Base-by-base conservation (phyloP, 1,284 basidiomycete species). In the Fistulina hepatica region DNA sequence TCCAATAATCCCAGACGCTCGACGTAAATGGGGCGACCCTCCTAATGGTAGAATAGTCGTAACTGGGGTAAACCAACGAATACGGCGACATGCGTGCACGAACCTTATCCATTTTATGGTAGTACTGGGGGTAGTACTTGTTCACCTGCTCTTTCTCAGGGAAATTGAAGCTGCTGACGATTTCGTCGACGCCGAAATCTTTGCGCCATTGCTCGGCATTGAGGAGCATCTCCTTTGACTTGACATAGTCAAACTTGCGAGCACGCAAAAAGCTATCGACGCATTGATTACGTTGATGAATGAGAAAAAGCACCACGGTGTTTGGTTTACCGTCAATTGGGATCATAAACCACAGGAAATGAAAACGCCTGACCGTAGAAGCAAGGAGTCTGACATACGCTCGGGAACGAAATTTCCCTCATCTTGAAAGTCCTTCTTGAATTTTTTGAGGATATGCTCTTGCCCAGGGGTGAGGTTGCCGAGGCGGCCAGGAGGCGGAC, bases 101-200 rank as follows among this genome's bases (percentile, higher is more conserved):
- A 37, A 88, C 88, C 67, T 84, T 90, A 73, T 98, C 94, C 48
- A 70, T 85, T 68, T 93, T 94, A 69, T 97, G 94, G 60, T 97
- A 93, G 63, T 76, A 97, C 55, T 95, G 89, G 2, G 94, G 93
- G 58, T 97, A 97, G 55, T 86, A 89, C 62, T 91, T 81, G 68
- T 91, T 77, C 10, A 97, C 91, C 50, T 78, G 67, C 31, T 62
- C 64, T 56, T 81, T 82, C 62, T 97, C 94, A 44, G 73, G 76
- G 60, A 93, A 97, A 46, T 86, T 76, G 58, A 97, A 97, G 53
- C 77, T 81, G 49, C 86, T 91, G 48, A 3, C 17, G 19, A 20
- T 15, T 39, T 94, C 84, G 43, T 97, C 92, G 28, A 95, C 82
- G 20, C 77, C 76, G 58, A 85, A 90, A 2, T 88, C 80, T 57